Evolutionary conservation across 495 filamentous ascomycete genomes (phyloP), one percentile per base, ranked within the genome.

Genomic region (Annulohypoxylon nitens): DNA sequence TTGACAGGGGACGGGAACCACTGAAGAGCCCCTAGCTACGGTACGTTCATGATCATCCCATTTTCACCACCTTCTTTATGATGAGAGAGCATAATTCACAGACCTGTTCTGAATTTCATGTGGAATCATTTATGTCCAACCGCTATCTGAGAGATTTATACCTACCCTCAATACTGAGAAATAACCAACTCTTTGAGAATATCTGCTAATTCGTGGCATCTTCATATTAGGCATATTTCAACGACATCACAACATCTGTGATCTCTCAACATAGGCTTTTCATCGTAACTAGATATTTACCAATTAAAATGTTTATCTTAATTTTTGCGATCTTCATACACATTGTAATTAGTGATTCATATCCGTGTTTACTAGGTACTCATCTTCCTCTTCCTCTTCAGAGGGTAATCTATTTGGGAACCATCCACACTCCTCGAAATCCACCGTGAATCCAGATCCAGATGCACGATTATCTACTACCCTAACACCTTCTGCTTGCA

Each of bases 61-160:
- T 25, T 70, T 55, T 59, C 59, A 9, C 23, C 20, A 11, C 18
- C 23, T 51, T 63, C 81, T 80, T 79, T 74, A 88, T 90, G 88
- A 91, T 91, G 89, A 91, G 86, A 80, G 81, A 75, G 82, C 82
- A 87, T 86, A 86, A 86, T 88, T 88, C 90, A 91, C 89, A 93
- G 91, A 93, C 91, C 91, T 93, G 91, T 90, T 90, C 91, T 86
- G 89, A 93, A 90, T 76, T 73, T 73, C 54, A 86, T 91, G 88
- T 89, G 85, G 86, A 87, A 78, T 78, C 78, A 78, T 82, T 86
- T 88, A 85, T 85, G 86, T 89, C 88, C 90, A 92, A 93, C 90
- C 90, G 90, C 90, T 92, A 88, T 92, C 91, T 93, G 90, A 93
- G 82, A 81, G 82, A 81, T 70, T 51, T 63, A 64, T 43, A 43